These are phyloP conservation scores for Adenanthera pavonina DNA, from an alignment of 306 rosid species.

Conservation along the genomic window DNA sequence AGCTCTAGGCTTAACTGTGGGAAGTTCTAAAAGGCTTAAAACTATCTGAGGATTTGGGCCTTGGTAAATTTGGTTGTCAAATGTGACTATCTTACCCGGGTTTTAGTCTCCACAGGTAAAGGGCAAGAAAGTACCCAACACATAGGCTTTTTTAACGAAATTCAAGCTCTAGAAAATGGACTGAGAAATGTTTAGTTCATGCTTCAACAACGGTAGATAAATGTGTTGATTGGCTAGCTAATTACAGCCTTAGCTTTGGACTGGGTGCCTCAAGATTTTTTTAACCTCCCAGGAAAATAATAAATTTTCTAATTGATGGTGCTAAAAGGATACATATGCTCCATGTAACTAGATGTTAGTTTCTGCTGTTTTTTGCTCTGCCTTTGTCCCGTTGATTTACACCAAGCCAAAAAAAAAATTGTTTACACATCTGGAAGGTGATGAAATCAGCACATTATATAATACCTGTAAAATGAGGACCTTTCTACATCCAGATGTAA, in stretches of 20 bases:
- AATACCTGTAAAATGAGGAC: conserved; percentile 38
- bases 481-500: conserved; percentile 36
- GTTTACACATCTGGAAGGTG: background rate
- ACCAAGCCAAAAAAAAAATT: background rate
- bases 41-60: background rate
- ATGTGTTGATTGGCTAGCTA: background rate
- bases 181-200: background rate
- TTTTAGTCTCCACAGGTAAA: background rate
- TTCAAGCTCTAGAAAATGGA: background rate
- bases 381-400: background rate
- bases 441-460: background rate
- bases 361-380: background rate
- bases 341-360: background rate
- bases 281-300: background rate
- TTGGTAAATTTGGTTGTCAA: background rate
- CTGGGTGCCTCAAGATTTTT: background rate
- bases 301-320: background rate
- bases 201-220: background rate
- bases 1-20: background rate
- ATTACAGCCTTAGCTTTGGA: background rate
- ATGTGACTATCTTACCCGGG: background rate
- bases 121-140: background rate
- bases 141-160: background rate
- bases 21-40: background rate
- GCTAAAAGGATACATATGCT: background rate